Evolutionary conservation across 176 grass and related monocot genomes (phyloP).

Genomic region (Hordeum marinum): DNA sequence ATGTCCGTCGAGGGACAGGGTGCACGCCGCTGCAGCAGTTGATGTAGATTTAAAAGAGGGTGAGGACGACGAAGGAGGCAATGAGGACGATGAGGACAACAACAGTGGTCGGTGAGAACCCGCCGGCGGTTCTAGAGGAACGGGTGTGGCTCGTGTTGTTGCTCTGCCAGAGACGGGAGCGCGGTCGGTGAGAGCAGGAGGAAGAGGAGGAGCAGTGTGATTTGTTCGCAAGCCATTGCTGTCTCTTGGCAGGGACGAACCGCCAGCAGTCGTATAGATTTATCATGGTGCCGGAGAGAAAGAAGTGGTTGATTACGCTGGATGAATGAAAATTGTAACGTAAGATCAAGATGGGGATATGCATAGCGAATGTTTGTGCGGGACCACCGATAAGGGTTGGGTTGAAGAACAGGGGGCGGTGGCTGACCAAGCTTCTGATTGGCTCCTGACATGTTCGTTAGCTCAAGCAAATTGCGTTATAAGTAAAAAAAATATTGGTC

Average conservation of each 20-base stretch:
- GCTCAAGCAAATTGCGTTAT: background rate
- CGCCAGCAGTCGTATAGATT: background rate
- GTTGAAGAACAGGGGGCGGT: background rate
- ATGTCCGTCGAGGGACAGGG: background rate
- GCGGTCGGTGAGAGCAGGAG: background rate
- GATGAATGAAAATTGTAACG: constrained; percentile 6
- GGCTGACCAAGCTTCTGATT: background rate
- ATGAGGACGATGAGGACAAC: constrained; percentile 44
- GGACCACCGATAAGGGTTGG: background rate
- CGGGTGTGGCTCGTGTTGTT: background rate
- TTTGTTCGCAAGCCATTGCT: background rate
- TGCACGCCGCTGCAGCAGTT: constrained; percentile 32
- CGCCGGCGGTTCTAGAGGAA: constrained; percentile 13
- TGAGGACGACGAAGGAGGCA: constrained; percentile 41
- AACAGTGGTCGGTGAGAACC: constrained; percentile 49
- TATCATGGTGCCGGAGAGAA: background rate
- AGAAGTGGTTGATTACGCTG: background rate
- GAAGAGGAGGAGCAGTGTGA: background rate
- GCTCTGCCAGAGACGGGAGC: background rate
- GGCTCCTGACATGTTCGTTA: background rate
- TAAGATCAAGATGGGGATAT: background rate
- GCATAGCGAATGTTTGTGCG: background rate
- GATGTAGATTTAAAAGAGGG: constrained; percentile 59
- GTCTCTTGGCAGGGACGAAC: background rate
- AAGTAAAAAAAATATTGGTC: background rate